phyloP scores from a whole-genome alignment of 140 eudicot species.

The Ambrosia hybrid region DNA sequence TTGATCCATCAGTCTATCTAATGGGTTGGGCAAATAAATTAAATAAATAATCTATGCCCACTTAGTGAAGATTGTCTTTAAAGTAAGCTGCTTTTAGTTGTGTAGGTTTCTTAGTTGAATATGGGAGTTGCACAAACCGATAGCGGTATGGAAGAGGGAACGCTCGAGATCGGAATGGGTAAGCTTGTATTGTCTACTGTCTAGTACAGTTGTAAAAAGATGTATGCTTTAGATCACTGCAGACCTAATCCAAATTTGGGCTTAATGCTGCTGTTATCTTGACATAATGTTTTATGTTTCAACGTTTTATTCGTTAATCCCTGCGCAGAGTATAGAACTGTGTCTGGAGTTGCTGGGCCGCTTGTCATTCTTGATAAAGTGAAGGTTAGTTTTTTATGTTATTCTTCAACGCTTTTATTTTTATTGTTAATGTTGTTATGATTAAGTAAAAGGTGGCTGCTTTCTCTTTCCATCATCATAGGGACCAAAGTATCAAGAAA shows the following conservation, averaged over 20 bases:
- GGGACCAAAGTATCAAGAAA: conserved; percentile 96
- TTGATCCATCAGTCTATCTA: conserved; percentile 1
- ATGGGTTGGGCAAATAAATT: not conserved
- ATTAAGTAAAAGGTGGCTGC: not conserved
- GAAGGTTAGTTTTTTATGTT: conserved; percentile 51
- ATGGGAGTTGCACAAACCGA: conserved; percentile 64
- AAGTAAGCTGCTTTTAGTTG: conserved; percentile 19
- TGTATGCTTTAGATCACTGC: too few species aligned
- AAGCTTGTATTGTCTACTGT: not conserved
- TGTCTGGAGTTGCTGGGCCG: conserved; percentile 99
- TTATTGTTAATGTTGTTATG: not conserved
- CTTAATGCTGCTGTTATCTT: too few species aligned
- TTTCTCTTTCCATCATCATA: conserved; percentile 20
- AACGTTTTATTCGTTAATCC: not conserved
- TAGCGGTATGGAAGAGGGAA: conserved; percentile 70
- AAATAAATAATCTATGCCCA: not conserved
- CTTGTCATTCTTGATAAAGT: conserved; percentile 98
- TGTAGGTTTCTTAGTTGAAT: conserved; percentile 17
- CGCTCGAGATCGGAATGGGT: conserved; percentile 90
- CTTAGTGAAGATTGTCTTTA: not conserved
- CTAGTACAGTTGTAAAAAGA: too few species aligned
- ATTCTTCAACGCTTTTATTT: not conserved
- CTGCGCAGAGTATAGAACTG: conserved; percentile 86
- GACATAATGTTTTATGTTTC: too few species aligned
- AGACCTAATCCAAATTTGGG: too few species aligned